Conservation (phyloP, 75 land plant species). For the Sequoiadendron giganteum region DNA sequence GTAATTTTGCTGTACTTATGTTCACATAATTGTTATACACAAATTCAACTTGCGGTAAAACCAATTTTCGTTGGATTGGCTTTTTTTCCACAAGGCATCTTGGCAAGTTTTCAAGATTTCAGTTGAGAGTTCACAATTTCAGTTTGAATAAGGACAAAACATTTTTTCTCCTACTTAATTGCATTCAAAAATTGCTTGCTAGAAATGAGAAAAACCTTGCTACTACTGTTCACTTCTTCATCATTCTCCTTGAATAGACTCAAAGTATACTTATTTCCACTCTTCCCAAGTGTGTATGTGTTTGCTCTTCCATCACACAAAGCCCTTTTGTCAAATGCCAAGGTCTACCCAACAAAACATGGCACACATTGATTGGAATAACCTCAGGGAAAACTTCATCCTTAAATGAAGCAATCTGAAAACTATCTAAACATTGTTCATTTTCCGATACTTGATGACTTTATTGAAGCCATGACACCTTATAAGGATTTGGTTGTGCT, state of each 20-base stretch:
- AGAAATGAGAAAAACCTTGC: background rate
- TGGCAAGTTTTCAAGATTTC: background rate
- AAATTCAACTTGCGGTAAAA: no score
- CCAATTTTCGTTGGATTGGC: no score
- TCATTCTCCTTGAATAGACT: background rate
- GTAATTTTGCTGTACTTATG: no score
- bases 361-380: background rate
- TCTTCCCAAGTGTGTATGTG: background rate
- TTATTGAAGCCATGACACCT: background rate
- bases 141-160: background rate
- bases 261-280: background rate
- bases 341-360: background rate
- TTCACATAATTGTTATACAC: no score
- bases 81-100: background rate
- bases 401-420: background rate
- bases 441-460: background rate
- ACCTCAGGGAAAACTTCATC: background rate
- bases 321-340: background rate
- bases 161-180: background rate
- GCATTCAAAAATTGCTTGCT: background rate
- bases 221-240: background rate
- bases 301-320: background rate
- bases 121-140: no score
- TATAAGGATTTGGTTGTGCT: background rate
- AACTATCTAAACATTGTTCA: background rate